Evolutionary conservation across 2,329 filamentous ascomycete genomes (phyloP).

Genomic region (Monosporascus sp.): DNA sequence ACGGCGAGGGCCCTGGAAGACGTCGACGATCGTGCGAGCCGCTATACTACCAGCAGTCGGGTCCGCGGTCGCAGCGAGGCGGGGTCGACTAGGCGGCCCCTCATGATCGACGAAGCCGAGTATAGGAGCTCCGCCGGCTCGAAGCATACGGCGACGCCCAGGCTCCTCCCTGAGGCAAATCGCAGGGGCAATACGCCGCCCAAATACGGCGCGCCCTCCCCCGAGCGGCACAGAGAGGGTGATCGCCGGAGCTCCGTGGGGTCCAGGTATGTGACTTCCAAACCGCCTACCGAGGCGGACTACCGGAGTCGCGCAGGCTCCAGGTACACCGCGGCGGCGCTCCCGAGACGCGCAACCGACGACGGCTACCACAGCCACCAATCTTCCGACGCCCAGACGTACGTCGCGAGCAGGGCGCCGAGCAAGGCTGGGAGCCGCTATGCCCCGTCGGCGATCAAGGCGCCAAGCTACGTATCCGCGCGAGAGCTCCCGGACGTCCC

Average conservation of each 20-base stretch:
- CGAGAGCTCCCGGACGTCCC: too few species aligned
- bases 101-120: slow-evolving; percentile 36
- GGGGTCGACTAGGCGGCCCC: slow-evolving; percentile 27
- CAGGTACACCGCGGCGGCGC: slow-evolving; percentile 10
- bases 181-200: slow-evolving; percentile 2
- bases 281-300: slow-evolving; percentile 7
- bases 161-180: slow-evolving; percentile 19
- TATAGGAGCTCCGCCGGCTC: slow-evolving; percentile 35
- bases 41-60: slow-evolving; percentile 27
- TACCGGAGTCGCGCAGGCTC: slow-evolving; percentile 23
- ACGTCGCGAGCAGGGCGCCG: background rate
- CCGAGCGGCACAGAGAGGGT: background rate
- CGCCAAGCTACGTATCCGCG: slow-evolving; percentile 2
- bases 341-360: slow-evolving; percentile 9
- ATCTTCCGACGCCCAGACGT: slow-evolving; percentile 5
- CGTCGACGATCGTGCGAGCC: slow-evolving; percentile 35
- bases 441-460: background rate
- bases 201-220: background rate
- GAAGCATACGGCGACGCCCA: slow-evolving; percentile 25
- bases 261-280: slow-evolving; percentile 1
- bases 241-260: slow-evolving; percentile 3
- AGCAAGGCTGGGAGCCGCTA: slow-evolving; percentile 1
- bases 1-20: slow-evolving; percentile 28
- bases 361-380: slow-evolving; percentile 16
- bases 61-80: slow-evolving; percentile 38